Evolutionary conservation across 2,329 filamentous ascomycete genomes (phyloP).

Genomic region (Lasiodiplodia hormozganensis): DNA sequence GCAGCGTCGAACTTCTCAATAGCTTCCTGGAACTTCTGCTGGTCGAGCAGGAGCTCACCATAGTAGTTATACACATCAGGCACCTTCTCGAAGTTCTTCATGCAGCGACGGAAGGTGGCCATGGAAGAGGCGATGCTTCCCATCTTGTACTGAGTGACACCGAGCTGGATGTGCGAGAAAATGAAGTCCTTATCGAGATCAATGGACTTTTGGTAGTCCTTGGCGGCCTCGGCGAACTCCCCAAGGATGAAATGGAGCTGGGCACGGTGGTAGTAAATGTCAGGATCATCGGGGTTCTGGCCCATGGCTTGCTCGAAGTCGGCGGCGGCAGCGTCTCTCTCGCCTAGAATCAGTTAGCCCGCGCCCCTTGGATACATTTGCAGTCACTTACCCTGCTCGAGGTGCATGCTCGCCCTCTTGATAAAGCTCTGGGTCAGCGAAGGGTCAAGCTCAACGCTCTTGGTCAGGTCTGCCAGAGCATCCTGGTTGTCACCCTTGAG

Average conservation of each 20-base stretch:
- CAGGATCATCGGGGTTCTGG: constrained; percentile 87
- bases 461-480: constrained; percentile 85
- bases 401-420: constrained; percentile 97
- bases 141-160: constrained; percentile 99
- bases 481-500: constrained; percentile 85
- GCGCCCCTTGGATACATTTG: neutral
- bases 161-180: constrained; percentile 98
- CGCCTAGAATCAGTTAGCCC: constrained; percentile 57
- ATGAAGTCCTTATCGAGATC: constrained; percentile 96
- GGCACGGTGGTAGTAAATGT: constrained; percentile 98
- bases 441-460: constrained; percentile 89
- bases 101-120: constrained; percentile 95
- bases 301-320: constrained; percentile 87
- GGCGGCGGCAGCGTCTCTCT: constrained; percentile 82
- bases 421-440: constrained; percentile 95
- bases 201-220: constrained; percentile 99
- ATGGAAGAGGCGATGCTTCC: constrained; percentile 96
- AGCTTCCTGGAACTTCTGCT: constrained; percentile 92
- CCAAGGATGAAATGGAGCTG: constrained; percentile 98
- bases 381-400: constrained; percentile 77
- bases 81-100: constrained; percentile 97
- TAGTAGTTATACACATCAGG: constrained; percentile 99
- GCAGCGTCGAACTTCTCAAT: constrained; percentile 98
- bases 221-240: constrained; percentile 90
- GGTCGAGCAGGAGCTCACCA: constrained; percentile 93